A percentile compares a stretch with the other conserved stretches of the same genome.
Evolutionary conservation across 2,329 filamentous ascomycete species (phyloP).

Genomic region (Neopestalotiopsis clavispora): DNA sequence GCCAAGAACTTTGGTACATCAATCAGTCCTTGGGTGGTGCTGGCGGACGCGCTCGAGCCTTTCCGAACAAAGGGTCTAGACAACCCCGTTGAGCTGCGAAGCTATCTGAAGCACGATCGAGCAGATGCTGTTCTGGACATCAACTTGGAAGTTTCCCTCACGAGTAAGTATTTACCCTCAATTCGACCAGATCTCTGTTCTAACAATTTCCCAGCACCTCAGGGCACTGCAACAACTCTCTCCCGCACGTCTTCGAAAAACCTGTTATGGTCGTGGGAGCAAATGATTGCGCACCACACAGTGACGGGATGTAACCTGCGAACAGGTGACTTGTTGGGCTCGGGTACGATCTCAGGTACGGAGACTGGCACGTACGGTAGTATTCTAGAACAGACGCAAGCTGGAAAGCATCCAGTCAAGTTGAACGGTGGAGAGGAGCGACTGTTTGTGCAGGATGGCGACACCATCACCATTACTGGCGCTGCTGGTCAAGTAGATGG

Average conservation of each 20-base stretch:
- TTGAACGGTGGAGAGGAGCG: conserved; percentile 45
- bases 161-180: conserved; percentile 45
- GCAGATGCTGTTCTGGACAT: conserved; percentile 70
- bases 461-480: conserved; percentile 45
- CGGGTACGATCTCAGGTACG: conserved; percentile 71
- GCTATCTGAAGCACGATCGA: conserved; percentile 62
- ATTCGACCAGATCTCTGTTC: conserved; percentile 9
- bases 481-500: conserved; percentile 41
- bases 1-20: conserved; percentile 83
- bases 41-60: conserved; percentile 75
- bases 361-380: conserved; percentile 43
- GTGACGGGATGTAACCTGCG: conserved; percentile 77
- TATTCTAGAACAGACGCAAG: conserved; percentile 49
- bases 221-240: conserved; percentile 59
- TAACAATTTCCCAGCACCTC: conserved; percentile 39
- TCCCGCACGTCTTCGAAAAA: conserved; percentile 66
- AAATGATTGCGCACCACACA: conserved; percentile 82
- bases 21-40: conserved; percentile 80
- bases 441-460: conserved; percentile 51
- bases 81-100: conserved; percentile 39
- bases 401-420: conserved; percentile 47
- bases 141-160: conserved; percentile 67
- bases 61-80: conserved; percentile 39
- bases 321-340: conserved; percentile 76
- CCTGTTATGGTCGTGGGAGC: conserved; percentile 79